Conservation (phyloP, 2,329 filamentous ascomycete genomes). For the Talaromyces funiculosus region DNA sequence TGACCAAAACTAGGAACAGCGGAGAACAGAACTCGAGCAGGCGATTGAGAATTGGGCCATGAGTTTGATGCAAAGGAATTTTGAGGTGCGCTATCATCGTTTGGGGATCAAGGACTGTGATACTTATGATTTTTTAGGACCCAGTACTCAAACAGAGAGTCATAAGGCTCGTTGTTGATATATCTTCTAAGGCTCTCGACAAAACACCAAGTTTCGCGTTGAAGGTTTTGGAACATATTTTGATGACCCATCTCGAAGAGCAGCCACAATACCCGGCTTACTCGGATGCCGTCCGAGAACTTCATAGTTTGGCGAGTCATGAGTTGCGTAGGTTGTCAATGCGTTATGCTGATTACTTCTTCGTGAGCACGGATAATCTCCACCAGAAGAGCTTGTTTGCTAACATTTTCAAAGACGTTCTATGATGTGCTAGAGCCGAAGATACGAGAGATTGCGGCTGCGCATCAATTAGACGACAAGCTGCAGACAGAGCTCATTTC, state of each 20-base stretch:
- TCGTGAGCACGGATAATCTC: constrained; percentile 45
- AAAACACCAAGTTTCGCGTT: constrained; percentile 76
- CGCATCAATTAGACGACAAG: constrained; percentile 70
- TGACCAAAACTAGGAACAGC: constrained; percentile 32
- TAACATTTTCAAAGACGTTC: constrained; percentile 54
- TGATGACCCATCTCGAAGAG: constrained; percentile 73
- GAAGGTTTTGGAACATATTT: constrained; percentile 82
- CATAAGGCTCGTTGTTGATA: constrained; percentile 74
- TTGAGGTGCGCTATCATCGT: constrained; percentile 26
- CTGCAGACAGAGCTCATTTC: constrained; percentile 80
- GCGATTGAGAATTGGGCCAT: constrained; percentile 38
- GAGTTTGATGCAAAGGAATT: constrained; percentile 36
- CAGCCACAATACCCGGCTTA: constrained; percentile 66
- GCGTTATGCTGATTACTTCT: constrained; percentile 84
- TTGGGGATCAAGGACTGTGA: background rate
- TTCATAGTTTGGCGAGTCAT: constrained; percentile 77
- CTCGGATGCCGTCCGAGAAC: constrained; percentile 81
- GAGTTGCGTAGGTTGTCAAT: constrained; percentile 84
- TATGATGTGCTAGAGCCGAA: constrained; percentile 82
- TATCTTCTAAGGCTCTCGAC: constrained; percentile 74
- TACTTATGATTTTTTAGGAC: constrained; percentile 47
- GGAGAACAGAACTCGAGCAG: constrained; percentile 34
- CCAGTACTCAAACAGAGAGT: constrained; percentile 77
- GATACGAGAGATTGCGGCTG: constrained; percentile 70
- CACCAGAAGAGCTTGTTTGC: background rate